Percentiles rank a stretch among this genome's conserved stretches.
phyloP scores from a whole-genome alignment of 345 rosid species.

The Syzygium oleosum region DNA sequence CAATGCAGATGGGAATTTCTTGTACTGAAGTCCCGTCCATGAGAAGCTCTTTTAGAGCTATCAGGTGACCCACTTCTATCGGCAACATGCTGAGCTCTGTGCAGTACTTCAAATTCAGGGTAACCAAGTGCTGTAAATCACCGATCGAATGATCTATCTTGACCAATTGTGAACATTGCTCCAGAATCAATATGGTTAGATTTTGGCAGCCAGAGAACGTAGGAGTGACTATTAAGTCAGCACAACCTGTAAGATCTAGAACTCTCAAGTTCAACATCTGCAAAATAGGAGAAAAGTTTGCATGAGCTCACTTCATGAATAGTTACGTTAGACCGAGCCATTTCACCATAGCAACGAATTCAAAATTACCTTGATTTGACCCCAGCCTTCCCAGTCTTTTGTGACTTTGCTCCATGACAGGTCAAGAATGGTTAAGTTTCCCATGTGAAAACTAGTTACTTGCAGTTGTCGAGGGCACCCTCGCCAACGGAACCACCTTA shows the following conservation, averaged over 20 bases:
- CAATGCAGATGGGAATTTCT: neutral
- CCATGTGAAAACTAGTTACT: neutral
- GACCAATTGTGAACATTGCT: neutral
- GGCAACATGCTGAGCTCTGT: neutral
- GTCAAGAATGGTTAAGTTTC: neutral
- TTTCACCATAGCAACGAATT: neutral
- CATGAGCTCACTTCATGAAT: neutral
- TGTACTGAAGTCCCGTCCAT: neutral
- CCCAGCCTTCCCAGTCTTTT: conserved; percentile 3
- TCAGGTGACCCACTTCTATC: neutral
- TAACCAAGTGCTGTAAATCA: neutral
- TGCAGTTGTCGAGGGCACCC: neutral
- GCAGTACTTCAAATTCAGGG: conserved; percentile 3
- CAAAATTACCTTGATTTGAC: neutral
- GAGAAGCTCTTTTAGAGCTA: neutral
- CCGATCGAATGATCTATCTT: neutral
- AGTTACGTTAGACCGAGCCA: neutral
- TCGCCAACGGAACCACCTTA: neutral
- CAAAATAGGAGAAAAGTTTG: neutral
- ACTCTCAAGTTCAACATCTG: neutral
- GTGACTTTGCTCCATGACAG: neutral
- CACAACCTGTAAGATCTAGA: conserved; percentile 1
- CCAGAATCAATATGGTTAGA: neutral
- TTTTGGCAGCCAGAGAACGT: neutral
- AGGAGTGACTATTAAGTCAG: neutral